Conservation (phyloP, 2,329 filamentous ascomycete species). For the Calonectria pseudoturangicola region DNA sequence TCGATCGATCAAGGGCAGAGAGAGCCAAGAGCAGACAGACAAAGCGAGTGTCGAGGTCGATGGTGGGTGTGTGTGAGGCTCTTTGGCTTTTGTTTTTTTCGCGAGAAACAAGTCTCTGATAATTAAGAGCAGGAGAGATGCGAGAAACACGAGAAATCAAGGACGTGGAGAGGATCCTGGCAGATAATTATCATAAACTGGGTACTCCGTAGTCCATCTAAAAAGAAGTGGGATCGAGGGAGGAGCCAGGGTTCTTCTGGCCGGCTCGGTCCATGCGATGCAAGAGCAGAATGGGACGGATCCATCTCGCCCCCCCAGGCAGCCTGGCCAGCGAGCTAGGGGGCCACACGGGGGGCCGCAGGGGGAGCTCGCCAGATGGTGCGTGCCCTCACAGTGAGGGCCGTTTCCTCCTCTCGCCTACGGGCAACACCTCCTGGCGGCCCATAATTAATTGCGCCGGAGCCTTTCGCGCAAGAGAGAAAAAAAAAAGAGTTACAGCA, state of each 20-base stretch:
- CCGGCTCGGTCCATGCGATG: conserved; percentile 16
- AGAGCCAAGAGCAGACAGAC: background rate
- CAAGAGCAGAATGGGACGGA: conserved; percentile 16
- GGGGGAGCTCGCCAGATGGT: conserved; percentile 18
- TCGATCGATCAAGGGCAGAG: conserved; percentile 4
- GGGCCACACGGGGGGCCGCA: conserved; percentile 18
- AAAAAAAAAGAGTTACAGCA: conserved; percentile 17
- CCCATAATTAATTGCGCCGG: conserved; percentile 28
- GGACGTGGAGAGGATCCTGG: conserved; percentile 13
- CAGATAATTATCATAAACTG: conserved; percentile 26
- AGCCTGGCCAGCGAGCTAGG: conserved; percentile 16
- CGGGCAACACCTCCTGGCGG: conserved; percentile 11
- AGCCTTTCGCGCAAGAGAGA: conserved; percentile 23
- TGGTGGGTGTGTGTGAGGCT: background rate
- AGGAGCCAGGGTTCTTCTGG: conserved; percentile 18
- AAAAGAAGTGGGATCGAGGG: conserved; percentile 24
- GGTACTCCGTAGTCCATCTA: conserved; percentile 16
- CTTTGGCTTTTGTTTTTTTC: background rate
- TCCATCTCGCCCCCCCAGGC: conserved; percentile 16
- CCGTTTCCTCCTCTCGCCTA: conserved; percentile 22
- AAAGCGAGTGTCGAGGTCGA: background rate
- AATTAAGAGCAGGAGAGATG: conserved; percentile 20
- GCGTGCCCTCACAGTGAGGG: conserved; percentile 21
- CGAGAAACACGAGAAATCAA: conserved; percentile 21
- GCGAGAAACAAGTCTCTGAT: conserved; percentile 5